Percentiles rank a stretch among this genome's conserved stretches.
phyloP scores from a whole-genome alignment of 805 yeast species.

The Kurtzmaniella cleridarum region DNA sequence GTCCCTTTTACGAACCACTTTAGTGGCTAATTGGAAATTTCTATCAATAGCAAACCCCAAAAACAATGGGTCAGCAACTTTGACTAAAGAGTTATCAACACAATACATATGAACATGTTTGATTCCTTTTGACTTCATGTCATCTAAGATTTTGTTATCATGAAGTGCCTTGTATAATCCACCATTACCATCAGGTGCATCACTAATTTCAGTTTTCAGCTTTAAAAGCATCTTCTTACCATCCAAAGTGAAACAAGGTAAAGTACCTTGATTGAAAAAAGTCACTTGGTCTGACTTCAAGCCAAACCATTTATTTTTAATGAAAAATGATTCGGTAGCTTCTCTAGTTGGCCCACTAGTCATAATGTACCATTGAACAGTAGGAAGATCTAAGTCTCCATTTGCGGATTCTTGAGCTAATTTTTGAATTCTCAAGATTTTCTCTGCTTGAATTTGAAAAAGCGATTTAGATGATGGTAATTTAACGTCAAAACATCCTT shows the following conservation, averaged over 20 bases:
- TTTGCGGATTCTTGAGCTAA: constrained; percentile 40
- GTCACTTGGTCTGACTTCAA: constrained; percentile 51
- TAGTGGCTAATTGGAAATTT: constrained; percentile 74
- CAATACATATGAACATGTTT: constrained; percentile 95
- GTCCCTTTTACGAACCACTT: constrained; percentile 89
- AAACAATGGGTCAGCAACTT: constrained; percentile 87
- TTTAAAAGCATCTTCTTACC: constrained; percentile 70
- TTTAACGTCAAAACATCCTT: constrained; percentile 88
- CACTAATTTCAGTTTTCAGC: constrained; percentile 50
- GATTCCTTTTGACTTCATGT: constrained; percentile 61
- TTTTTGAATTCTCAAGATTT: constrained; percentile 58
- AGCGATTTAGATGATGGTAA: constrained; percentile 80
- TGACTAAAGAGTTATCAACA: constrained; percentile 89
- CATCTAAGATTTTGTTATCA: constrained; percentile 59
- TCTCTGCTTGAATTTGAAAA: constrained; percentile 91
- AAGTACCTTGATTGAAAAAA: constrained; percentile 91
- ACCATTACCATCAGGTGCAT: constrained; percentile 98
- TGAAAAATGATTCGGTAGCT: constrained; percentile 70
- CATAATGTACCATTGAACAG: constrained; percentile 87
- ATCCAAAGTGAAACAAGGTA: constrained; percentile 76
- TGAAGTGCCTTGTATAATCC: constrained; percentile 85
- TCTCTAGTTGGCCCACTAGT: constrained; percentile 83
- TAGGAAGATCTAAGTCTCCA: constrained; percentile 20
- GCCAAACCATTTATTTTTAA: constrained; percentile 64
- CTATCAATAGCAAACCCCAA: constrained; percentile 77